Percentiles rank a stretch among this genome's conserved stretches.
phyloP scores from a whole-genome alignment of 768 basidiomycete genomes.

The Lactarius indigo region DNA sequence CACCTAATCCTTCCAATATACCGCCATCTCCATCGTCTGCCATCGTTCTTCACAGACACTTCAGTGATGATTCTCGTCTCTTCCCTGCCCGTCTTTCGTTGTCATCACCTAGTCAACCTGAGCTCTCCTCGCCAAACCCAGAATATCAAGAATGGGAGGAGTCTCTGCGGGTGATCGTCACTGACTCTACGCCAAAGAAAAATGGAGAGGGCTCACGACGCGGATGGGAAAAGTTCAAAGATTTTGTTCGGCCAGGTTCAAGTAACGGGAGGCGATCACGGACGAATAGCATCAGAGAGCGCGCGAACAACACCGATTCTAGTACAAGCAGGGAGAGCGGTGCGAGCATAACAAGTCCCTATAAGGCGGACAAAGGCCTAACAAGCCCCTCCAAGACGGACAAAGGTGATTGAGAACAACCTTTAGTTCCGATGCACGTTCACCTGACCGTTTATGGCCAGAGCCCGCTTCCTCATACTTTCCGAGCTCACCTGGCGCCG shows the following conservation, averaged over 20 bases:
- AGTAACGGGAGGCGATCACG: slow-evolving; percentile 71
- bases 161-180: slow-evolving; percentile 25
- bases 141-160: slow-evolving; percentile 33
- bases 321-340: slow-evolving; percentile 28
- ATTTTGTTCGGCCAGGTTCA: slow-evolving; percentile 61
- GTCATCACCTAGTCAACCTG: slow-evolving; percentile 55
- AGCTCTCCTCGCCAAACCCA: slow-evolving; percentile 50
- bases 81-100: slow-evolving; percentile 62
- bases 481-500: slow-evolving; percentile 51
- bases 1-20: slow-evolving; percentile 37
- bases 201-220: slow-evolving; percentile 51
- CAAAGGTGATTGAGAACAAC: slow-evolving; percentile 18
- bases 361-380: slow-evolving; percentile 23
- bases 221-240: slow-evolving; percentile 73
- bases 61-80: slow-evolving; percentile 50
- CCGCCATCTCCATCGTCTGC: slow-evolving; percentile 51
- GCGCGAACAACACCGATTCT: slow-evolving; percentile 61
- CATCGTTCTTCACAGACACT: slow-evolving; percentile 40
- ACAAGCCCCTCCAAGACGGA: slow-evolving; percentile 20
- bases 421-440: not conserved
- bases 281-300: slow-evolving; percentile 68
- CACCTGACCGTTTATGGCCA: slow-evolving; percentile 3
- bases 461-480: slow-evolving; percentile 30
- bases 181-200: slow-evolving; percentile 47
- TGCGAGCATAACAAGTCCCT: slow-evolving; percentile 24